Base-by-base conservation (phyloP, 441 rosid species). In the Monsonia emarginata region DNA sequence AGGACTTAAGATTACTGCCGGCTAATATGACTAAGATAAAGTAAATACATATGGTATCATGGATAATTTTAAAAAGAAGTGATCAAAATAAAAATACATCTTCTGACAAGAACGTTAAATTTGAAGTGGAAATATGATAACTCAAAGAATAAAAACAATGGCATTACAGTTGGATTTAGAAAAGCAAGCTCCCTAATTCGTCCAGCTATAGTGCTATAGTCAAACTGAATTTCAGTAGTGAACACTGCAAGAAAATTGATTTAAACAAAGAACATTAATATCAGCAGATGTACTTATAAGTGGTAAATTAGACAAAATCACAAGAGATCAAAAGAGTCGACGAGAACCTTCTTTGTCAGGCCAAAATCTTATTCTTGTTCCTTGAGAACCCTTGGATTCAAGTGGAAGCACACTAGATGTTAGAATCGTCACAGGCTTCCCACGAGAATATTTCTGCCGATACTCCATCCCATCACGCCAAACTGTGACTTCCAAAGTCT, bases 121-220 rank as follows among this genome's bases (percentile, higher is more conserved):
- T 5, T n/a, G 9, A 38, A 21, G 36, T 16, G 7, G 44, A 60
- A 27, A 34, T 34, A 75, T 46, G 28, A 59, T 25, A 26, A 57
- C 32, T 36, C 52, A 30, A 63, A 68, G 18, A n/a, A 21, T 42
- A 67, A 36, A 72, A 72, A 22, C 30, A 46, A 48, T 14, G 25
- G 64, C 21, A 63, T 67, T 80, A 91, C 97, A 85, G 86, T 87
- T 38, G 99, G 97, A 79, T 95, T 95, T 52, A 95, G 79, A 66
- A 95, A 95, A 78, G 99, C 97, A 58, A 91, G 94, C 74, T 91
- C 97, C 77, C 97, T 84, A 70, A 91, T 86, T 68, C 99, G 81
- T 69, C 94, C 96, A 72, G 85, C 85, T 66, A 94, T 77, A 42
- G 96, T 89, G 77, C 78, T 83, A 84, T 89, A 83, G 70, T 94